Evolutionary conservation across 805 yeast genomes (phyloP), one percentile per base, ranked within the genome.

Genomic region (Komagataella populi): DNA sequence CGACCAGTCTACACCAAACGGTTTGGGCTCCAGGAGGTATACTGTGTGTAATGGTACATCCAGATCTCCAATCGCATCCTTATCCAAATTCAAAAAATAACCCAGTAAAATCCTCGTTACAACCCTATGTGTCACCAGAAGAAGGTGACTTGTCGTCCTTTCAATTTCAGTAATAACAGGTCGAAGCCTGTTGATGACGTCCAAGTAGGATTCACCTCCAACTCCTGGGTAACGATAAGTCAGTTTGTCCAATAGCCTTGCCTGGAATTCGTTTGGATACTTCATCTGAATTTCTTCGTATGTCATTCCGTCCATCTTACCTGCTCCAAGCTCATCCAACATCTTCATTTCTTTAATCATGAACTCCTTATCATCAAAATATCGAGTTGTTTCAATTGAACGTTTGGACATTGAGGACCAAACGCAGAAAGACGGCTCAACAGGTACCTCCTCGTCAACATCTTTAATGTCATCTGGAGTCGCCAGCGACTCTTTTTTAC

Each of bases 121-220:
- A 4, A 91, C 98, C 45, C 98, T 75, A 63, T 91, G 99, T 1
- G 96, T 82, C 0, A 91, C 77, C 20, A 91, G 76, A 48, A 90
- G 67, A 39, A 88, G 78, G 64, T 90, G 95, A 59, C 88, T 95
- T 7, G 87, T 84, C 47, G 95, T 87, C 56, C 99, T 73, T 64
- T 91, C 99, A 49, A 93, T 78, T 64, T 91, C 99, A 10, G 88
- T 88, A 55, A 91, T 91, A 17, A 91, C 78, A 1, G 97, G 95
- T 54, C 95, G 74, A 52, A 91, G 73, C 55, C 99, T 74, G 57
- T 89, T 87, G 60, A 93, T 84, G 10, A 93, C 99, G 67, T 91
- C 98, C 57, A 91, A 69, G 59, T 91, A 91, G 0, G 96, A 86
- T 66, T 91, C 99, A 16, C 99, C 99, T 6, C 98, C 97, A 49